Evolutionary conservation across 2,329 filamentous ascomycete species (phyloP), one percentile per base, ranked within the genome.

Genomic region (Scedosporium apiospermum): DNA sequence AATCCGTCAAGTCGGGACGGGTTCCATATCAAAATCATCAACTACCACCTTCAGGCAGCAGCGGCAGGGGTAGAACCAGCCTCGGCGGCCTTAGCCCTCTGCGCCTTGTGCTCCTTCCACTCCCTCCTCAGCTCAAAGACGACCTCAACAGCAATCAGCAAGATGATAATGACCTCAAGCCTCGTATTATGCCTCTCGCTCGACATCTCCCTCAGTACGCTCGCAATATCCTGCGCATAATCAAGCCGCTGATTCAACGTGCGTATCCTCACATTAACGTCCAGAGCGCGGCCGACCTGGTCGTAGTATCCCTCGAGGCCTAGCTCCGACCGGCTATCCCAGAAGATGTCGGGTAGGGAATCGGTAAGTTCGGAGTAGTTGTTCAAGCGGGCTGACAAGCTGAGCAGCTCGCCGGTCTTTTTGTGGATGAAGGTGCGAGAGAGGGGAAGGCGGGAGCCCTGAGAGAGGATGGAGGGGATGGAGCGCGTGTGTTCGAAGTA

Each of bases 341-440:
- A 99, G 77, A 99, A 97, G 57, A 98, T 86, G 75, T 99, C 95
- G 0, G 95, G 95, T 18, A 98, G 82, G 18, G 90, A 91, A 76
- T 99, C 95, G 0, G 95, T 98, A 41, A 99, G 84, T 74, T 98
- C 95, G 1, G 91, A 96, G 77, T 98, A 98, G 68, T 98, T 88
- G 71, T 99, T 99, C 58, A 99, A 82, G 70, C 96, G 92, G 0
- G 93, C 93, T 57, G 95, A 88, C 60, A 98, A 86, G 69, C 88
- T 89, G 18, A 98, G 83, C 6, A 99, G 82, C 74, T 98, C 91
- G 64, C 95, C 95, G 0, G 95, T 98, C 76, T 97, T 96, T 67
- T 90, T 88, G 27, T 98, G 80, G 70, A 98, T 93, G 73, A 96
- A 93, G 62, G 83, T 82, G 61, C 92, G 67, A 80, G 84, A 69